Evolutionary conservation across 2,329 filamentous ascomycete genomes (phyloP), one percentile per base, ranked within the genome.

Genomic region (Cladorrhinum sp.): DNA sequence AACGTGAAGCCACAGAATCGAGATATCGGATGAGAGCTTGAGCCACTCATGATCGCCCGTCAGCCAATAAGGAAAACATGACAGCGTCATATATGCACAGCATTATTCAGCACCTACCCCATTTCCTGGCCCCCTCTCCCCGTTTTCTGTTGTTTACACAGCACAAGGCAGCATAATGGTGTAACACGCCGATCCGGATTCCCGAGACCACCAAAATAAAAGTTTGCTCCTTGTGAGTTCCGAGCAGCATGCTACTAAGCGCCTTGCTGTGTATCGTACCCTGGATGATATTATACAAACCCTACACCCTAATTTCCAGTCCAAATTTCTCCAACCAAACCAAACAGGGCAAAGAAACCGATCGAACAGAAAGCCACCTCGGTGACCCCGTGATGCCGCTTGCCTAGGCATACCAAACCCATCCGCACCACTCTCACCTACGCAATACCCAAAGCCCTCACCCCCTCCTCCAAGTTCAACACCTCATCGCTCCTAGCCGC

Each of bases 381-480:
- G 16, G 16, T 8, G 16, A 41, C 12, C 3, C 36, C 36, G 36
- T 41, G 16, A 41, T 13, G 3, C 36, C 16, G n/a, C 36, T 13
- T 41, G 6, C 16, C 16, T 29, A 29, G 25, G 25, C 25, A 29
- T 10, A 29, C 25, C 25, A 10, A 29, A 29, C 10, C 25, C 25
- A 29, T 29, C 10, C 10, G 4, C 10, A 29, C 25, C 25, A 29
- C 36, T 13, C 16, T 13, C 12, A 41, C 10, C n/a, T 41, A 45
- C 20, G 23, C 38, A 41, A 80, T 59, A n/a, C 73, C 74, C 38
- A 77, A 57, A 4, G 71, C 66, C 56, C 58, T 63, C 1, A 71
- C 70, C 1, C 76, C 80, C 22, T 75, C 75, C 51, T 88, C 85
- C 72, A 86, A 65, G 62, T 81, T 77, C 76, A 84, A 76, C 50